Evolutionary conservation across 257 asterid species (phyloP), one percentile per base, ranked within the genome.

Genomic region (Salvia hispanica): DNA sequence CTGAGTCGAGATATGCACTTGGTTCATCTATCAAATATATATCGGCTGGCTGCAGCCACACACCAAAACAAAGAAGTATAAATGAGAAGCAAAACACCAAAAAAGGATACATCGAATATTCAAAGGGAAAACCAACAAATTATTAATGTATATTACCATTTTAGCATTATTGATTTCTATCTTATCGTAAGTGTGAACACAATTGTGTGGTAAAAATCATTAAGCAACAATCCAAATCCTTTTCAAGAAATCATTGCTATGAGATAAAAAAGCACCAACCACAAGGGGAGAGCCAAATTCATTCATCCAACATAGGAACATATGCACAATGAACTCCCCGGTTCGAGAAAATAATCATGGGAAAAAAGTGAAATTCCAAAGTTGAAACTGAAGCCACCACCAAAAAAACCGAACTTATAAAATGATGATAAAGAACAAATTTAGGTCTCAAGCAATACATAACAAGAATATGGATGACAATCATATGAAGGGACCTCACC

Each of bases 1-100:
- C 99, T 4, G 99, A 94, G 77, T 94, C 99, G 5, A 94, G 96
- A 82, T 94, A 94, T 4, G 99, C 97, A 85, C 99, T 94, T 4
- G 96, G 99, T 64, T 94, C 99, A 42, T 94, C 97, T 51, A 94
- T 94, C 53, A 94, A 71, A 76, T 94, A 94, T 70, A 94, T 91
- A 77, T 94, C 97, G 33, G 99, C 99, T 51, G 99, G 99, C 99
- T 91, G 95, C 83, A 67, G 33, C 45, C 75, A 75, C 59, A 77
- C 57, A 36, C 31, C 31, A 34, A 71, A 43, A 45, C 16, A 25
- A 34, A 50, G 57, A 12, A 4, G 25, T 6, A 48, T 64, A 34
- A 36, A 36, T 42, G 44, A 67, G 14, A 25, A 21, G 45, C 43
- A 54, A 71, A 64, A 73, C 3, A 39, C 21, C 34, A 36, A 37